Base-by-base conservation (phyloP, 306 rosid species). In the Fagus sylvatica region DNA sequence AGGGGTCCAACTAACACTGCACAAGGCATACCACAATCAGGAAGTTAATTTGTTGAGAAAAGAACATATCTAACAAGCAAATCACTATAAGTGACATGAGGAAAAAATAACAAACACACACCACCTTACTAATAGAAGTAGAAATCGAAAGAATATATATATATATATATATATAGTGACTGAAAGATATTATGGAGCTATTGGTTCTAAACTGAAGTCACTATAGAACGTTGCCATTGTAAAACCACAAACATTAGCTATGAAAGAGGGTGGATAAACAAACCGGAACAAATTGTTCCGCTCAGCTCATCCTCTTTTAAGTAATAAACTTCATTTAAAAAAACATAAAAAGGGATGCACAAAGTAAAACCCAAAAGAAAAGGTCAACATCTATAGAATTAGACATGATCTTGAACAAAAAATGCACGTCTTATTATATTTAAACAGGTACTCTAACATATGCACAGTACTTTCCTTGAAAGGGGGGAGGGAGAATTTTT, bases 1-100 rank as follows among this genome's bases (percentile, higher is more conserved):
- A 76, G 99, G 99, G 74, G 96, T 87, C 99, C 99, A 95, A 87
- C 96, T 79, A 75, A 93, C 97, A 71, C 99, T 95, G 98, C 85
- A 83, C 61, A 84, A 79, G 61, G 71, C 69, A 81, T 59, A 81
- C 53, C 61, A 71, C 73, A 84, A 79, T 59, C 77, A 80, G 77
- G 78, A 81, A 73, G 83, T 79, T 81, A 79, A 83, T 69, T 42
- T 56, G 69, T 77, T 59, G 49, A 78, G 62, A 41, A 42, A 78
- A 76, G 0, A 85, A 74, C 66, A 72, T 60, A 59, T 74, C 49
- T 22, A 48, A n/a, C 51, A 78, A 37, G 46, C 34, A 80, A 51
- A 49, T 66, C 2, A 4, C 49, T 37, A 40, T 32, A 66, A 66
- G 19, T 43, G 19, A 66, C 49, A 33, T 67, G 46, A 65, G 67